Conservation (phyloP, 805 yeast genomes). For the Nakazawaea populi region DNA sequence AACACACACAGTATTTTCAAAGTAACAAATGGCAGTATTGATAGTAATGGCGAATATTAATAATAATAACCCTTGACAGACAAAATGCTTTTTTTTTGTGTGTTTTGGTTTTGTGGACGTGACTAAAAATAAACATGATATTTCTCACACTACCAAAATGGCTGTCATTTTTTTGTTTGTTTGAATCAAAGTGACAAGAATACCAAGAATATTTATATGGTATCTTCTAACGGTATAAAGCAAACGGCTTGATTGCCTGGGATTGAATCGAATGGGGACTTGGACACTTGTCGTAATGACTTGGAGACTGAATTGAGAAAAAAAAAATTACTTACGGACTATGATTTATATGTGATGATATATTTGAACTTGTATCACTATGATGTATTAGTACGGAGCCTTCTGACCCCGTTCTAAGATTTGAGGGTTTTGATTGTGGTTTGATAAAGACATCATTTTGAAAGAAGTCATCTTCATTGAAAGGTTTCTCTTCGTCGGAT, state of each 20-base stretch:
- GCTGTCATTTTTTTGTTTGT: too few species aligned
- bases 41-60: not conserved
- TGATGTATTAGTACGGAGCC: conserved; percentile 10
- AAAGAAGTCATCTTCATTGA: conserved; percentile 28
- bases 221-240: too few species aligned
- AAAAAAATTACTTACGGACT: conserved; percentile 8
- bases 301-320: not conserved
- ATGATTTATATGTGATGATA: conserved; percentile 19
- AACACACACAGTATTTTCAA: too few species aligned
- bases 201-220: too few species aligned
- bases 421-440: conserved; percentile 18
- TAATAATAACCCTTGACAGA: not conserved
- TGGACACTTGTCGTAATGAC: not conserved
- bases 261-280: too few species aligned
- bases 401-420: conserved; percentile 13
- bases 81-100: not conserved
- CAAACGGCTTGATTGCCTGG: too few species aligned
- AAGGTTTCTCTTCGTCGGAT: conserved; percentile 28
- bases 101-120: not conserved
- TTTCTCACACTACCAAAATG: not conserved
- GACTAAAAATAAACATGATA: not conserved
- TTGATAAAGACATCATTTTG: conserved; percentile 16
- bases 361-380: conserved; percentile 15
- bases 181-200: too few species aligned
- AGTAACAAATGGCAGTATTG: not conserved